Percentiles rank a stretch among this genome's conserved stretches.
These are phyloP conservation scores for Apostasia ramifera DNA, from an alignment of 106 monocot species.

Conservation along the genomic window DNA sequence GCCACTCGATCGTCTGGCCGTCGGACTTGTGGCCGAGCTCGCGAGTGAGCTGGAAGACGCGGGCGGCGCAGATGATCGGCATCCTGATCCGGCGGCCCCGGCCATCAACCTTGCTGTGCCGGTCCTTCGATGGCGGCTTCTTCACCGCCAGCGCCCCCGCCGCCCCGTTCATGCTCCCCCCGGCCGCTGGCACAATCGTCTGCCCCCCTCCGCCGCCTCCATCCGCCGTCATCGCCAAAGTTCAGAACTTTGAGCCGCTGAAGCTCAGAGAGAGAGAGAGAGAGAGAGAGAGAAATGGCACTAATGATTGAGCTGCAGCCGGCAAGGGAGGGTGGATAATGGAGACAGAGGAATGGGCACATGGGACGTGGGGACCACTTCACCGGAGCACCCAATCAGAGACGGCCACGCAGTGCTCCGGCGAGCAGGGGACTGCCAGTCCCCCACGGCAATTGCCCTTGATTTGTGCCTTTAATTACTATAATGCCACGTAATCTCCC, in stretches of 20 bases:
- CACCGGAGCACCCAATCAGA: neutral
- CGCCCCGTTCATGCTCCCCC: constrained; percentile 1
- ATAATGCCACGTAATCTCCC: neutral
- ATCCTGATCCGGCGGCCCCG: constrained; percentile 35
- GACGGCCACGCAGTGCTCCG: neutral
- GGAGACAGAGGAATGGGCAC: constrained; percentile 38
- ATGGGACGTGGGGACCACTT: constrained; percentile 34
- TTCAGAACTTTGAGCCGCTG: neutral
- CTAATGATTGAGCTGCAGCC: constrained; percentile 10
- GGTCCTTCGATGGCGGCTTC: constrained; percentile 36
- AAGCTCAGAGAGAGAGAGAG: neutral
- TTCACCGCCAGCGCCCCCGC: constrained; percentile 1
- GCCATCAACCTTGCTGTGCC: constrained; percentile 37
- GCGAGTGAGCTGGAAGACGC: constrained; percentile 21
- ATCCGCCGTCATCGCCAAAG: neutral
- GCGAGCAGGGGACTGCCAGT: neutral
- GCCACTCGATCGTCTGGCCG: constrained; percentile 28
- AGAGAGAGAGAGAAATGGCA: neutral
- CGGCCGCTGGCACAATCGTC: neutral
- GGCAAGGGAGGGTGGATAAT: constrained; percentile 10
- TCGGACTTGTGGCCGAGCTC: constrained; percentile 27
- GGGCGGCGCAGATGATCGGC: constrained; percentile 30
- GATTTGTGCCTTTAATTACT: neutral
- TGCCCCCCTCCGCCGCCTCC: neutral
- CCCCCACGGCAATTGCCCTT: neutral